phyloP scores from a whole-genome alignment of 495 filamentous ascomycete genomes.

The Neurospora sp. region DNA sequence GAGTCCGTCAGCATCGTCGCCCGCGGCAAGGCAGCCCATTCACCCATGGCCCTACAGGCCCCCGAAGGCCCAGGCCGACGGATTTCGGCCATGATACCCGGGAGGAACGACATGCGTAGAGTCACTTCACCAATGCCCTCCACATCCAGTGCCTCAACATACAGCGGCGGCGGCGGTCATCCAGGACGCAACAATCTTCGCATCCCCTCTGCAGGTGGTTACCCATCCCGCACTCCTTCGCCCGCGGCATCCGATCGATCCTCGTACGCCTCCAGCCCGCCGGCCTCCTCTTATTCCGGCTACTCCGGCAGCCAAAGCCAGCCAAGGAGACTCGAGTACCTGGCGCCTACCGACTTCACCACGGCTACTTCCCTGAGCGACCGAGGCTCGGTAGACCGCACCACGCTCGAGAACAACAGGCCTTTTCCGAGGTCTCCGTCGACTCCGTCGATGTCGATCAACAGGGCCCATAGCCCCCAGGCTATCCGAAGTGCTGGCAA shows the following conservation, averaged over 20 bases:
- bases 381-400: conserved; percentile 11
- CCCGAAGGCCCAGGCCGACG: conserved; percentile 21
- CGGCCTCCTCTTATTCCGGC: conserved; percentile 4
- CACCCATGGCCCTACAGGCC: conserved; percentile 39
- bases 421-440: neutral
- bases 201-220: conserved; percentile 19
- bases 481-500: neutral
- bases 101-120: conserved; percentile 1
- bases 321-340: conserved; percentile 18
- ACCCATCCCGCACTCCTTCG: neutral
- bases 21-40: conserved; percentile 63
- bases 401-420: neutral
- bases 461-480: conserved; percentile 5
- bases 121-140: neutral
- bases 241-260: neutral
- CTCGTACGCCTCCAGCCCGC: neutral
- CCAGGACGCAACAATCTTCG: conserved; percentile 16
- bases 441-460: conserved; percentile 13
- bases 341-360: conserved; percentile 37
- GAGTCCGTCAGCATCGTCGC: conserved; percentile 64
- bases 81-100: conserved; percentile 26
- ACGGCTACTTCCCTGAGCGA: conserved; percentile 32
- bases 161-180: neutral
- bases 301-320: conserved; percentile 17
- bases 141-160: neutral